These are phyloP conservation scores for Skeletonema marinoi DNA, from an alignment of 108 stramenopile species.

Conservation along the genomic window DNA sequence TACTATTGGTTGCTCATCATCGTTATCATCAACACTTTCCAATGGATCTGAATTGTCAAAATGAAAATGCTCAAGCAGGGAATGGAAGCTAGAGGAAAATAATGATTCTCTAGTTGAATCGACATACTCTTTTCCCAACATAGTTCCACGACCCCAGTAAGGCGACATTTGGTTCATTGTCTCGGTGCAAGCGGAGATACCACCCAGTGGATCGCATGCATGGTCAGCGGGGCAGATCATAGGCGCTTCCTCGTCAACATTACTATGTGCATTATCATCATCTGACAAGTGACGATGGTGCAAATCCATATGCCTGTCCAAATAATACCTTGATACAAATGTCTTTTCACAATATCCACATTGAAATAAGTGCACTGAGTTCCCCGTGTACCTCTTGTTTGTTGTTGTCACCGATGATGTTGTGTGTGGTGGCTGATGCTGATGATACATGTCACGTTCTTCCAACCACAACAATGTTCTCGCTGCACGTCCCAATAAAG, in stretches of 20 bases:
- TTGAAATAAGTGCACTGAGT: conserved; percentile 12
- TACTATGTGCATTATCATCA: neutral
- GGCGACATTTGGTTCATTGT: conserved; percentile 13
- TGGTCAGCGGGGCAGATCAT: conserved; percentile 1
- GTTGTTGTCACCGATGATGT: neutral
- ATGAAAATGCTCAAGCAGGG: neutral
- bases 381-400: neutral
- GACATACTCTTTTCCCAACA: conserved; percentile 10
- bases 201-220: conserved; percentile 6
- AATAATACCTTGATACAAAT: conserved; percentile 14
- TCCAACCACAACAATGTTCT: conserved; percentile 5
- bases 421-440: neutral
- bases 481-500: neutral
- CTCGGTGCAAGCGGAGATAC: conserved; percentile 4
- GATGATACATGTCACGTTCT: conserved; percentile 7
- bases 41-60: neutral
- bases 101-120: conserved; percentile 1
- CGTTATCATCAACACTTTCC: neutral
- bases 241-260: neutral
- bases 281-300: neutral
- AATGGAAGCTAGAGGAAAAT: conserved; percentile 1
- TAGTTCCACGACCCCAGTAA: conserved; percentile 9
- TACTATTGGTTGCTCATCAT: neutral
- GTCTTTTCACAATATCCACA: conserved; percentile 20
- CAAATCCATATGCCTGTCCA: conserved; percentile 7